These are phyloP conservation scores for Linanthus parryae DNA, from an alignment of 148 eudicot species.

Conservation along the genomic window DNA sequence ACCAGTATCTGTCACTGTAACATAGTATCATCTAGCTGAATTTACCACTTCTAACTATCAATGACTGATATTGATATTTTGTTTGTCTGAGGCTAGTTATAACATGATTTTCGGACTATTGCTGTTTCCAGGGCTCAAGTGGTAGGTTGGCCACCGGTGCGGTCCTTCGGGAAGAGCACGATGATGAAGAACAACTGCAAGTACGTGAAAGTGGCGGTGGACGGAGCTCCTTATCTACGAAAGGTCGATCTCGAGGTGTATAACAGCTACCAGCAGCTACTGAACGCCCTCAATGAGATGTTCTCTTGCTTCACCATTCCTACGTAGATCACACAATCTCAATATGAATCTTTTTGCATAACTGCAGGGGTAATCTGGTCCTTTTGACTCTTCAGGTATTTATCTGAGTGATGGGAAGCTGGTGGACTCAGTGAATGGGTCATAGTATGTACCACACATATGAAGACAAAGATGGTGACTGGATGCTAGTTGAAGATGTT, in stretches of 20 bases:
- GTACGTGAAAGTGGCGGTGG: conserved; percentile 81
- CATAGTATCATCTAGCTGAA: too few species aligned
- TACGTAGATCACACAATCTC: too few species aligned
- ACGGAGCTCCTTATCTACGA: conserved; percentile 87
- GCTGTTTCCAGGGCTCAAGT: too few species aligned
- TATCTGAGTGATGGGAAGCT: conserved; percentile 12
- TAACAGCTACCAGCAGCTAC: conserved; percentile 48
- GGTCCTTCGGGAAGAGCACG: conserved; percentile 36
- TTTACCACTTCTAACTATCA: too few species aligned
- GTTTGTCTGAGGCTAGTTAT: too few species aligned
- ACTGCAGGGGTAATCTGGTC: conserved; percentile 7
- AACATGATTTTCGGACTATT: too few species aligned
- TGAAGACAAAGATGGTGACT: conserved; percentile 23
- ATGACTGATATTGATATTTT: too few species aligned
- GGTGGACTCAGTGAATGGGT: conserved; percentile 15
- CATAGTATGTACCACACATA: conserved; percentile 16
- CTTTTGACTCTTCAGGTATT: conserved; percentile 6
- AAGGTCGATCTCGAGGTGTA: conserved; percentile 76
- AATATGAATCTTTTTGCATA: neutral
- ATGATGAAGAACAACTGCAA: conserved; percentile 22
- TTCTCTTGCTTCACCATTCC: conserved; percentile 65
- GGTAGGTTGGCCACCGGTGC: conserved; percentile 62
- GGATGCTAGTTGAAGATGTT: conserved; percentile 25
- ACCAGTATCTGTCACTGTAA: too few species aligned
- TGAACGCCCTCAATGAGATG: conserved; percentile 55